Evolutionary conservation across 495 filamentous ascomycete genomes (phyloP), one percentile per base, ranked within the genome.

Genomic region (Cudoniella acicularis): DNA sequence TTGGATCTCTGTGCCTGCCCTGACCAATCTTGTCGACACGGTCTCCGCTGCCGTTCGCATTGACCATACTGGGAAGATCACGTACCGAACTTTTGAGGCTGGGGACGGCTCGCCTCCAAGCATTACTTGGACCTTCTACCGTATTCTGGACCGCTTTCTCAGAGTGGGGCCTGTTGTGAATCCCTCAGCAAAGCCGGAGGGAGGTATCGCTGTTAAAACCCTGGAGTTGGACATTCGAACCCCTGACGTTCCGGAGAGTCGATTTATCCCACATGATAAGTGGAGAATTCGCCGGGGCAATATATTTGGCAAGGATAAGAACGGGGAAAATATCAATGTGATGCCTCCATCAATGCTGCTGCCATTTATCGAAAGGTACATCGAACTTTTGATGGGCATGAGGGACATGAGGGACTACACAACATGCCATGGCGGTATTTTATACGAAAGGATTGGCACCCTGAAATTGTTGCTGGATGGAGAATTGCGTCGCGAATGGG

Each of bases 401-500:
- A 25, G 17, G n/a, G n/a, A 3, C 22, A 50, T 20, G 8, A 50
- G 8, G 22, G n/a, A n/a, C n/a, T n/a, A n/a, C n/a, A n/a, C 48
- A 22, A 21, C 18, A 8, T 10, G 24, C 3, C 24, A 22, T 26
- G 48, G 48, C 18, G 6, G 4, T 17, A 10, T 57, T 9, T 8
- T 57, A 17, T 57, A 57, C 49, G 54, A 57, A 17, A 49, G 54
- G 26, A 48, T 57, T 23, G 54, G 45, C 1, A 57, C 16, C 2
- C 43, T 57, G 20, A 20, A 25, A 18, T 16, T 57, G 22, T 1
- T 30, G 54, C 6, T 27, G 16, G 54, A 57, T 57, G 54, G 54
- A 24, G 26, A 30, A 20, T 16, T 57, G 6, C n/a, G 16, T 11
- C 10, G 42, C 16, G 54, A 57, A 17, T 57, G 54, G 54, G 26